Evolutionary conservation across 2,329 filamentous ascomycete genomes (phyloP), one percentile per base, ranked within the genome.

Genomic region (Aspergillus quadricinctus): DNA sequence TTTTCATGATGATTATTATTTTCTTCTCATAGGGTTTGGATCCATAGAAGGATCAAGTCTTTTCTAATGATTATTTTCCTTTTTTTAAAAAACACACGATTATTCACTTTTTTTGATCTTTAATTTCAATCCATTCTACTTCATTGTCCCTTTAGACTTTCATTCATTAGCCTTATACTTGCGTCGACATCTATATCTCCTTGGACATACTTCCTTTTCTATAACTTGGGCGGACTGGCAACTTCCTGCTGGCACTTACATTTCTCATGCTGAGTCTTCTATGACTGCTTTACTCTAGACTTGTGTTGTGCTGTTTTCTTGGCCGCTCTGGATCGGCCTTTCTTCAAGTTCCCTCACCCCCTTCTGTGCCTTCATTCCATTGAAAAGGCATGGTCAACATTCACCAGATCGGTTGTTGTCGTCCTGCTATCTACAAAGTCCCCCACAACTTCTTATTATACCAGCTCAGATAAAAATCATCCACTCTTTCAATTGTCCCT

Each of bases 241-340:
- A 60, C 55, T 57, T 52, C 48, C 52, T 37, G 14, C 31, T 37
- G 14, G 31, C 31, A 37, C 31, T 37, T 37, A 17, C 31, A 37
- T 37, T 37, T 46, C 21, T 46, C 19, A 46, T 46, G 43, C 19
- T 23, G 11, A 23, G 23, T 14, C 29, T 35, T 50, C 29, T 35
- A 50, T 50, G 35, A 50, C 49, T 50, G 29, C 19, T 50, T 50
- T 21, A 25, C 10, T 50, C 28, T 43, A 53, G 46, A 48, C 57
- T 50, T 56, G 56, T 37, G 57, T 61, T 58, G 54, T 60, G 59
- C 61, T 59, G 54, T 37, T 53, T 52, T 48, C 54, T 48, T 72
- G 55, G 77, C 77, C 58, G 80, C 79, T 60, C 57, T 66, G 66
- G 66, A 75, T 85, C 83, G 61, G 78, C 80, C 79, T 87, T 87